Base-by-base conservation (phyloP, 1,284 basidiomycete genomes). In the Heterobasidion parviporum region DNA sequence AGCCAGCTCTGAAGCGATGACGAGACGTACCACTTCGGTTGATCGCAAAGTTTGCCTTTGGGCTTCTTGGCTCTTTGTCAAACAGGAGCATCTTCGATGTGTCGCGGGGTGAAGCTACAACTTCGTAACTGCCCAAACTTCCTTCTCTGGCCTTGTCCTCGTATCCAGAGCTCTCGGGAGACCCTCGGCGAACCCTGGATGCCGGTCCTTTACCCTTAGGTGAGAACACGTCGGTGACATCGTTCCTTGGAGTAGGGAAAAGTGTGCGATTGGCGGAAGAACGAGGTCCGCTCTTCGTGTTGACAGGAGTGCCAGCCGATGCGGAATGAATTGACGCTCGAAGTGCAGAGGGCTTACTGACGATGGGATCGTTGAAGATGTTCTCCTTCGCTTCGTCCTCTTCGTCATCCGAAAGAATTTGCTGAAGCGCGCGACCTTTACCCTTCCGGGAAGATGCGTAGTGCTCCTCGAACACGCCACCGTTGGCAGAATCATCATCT, bases 361-460 rank as follows among this genome's bases (percentile, higher is more conserved):
- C 9, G 32, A 7, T 18, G 7, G 38, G 38, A 41, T 10, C 38
- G 4, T 10, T 9, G 50, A 52, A 32, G 16, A 18, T 32, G 54
- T 20, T 56, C 50, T 60, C 56, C 18, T 56, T 52, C 10, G 54
- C 57, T 2, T 35, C 36, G 2, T 57, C 57, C 45, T 55, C 55
- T 43, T 59, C 61, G 8, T 51, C 61, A 43, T 61, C 60, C 6
- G 60, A 62, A 32, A 50, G 47, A 8, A 62, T 56, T n/a, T 55
- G 58, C 12, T 41, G 26, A 9, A 56, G 60, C 8, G 58, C 44
- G 26, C 53, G 55, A 32, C 46, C 52, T 48, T 61, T 62, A 8
- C 58, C 56, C 43, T 59, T 61, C 8, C 45, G 49, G 6, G 47
- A 36, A 8, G 60, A 54, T 12, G 18, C 43, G 2, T 46, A n/a